phyloP scores from a whole-genome alignment of 83 land plant genomes.

The Picea mariana region DNA sequence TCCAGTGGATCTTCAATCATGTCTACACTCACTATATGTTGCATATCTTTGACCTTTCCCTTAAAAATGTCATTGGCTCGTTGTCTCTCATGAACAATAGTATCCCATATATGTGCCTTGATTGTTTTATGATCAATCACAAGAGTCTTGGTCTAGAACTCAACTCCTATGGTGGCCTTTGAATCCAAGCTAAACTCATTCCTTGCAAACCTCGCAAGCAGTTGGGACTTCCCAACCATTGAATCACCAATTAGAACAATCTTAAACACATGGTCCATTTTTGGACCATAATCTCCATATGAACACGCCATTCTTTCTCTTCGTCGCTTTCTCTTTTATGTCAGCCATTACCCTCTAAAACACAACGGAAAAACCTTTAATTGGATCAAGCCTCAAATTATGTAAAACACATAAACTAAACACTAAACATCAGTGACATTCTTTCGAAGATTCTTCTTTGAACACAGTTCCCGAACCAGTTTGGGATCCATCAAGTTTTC shows the following conservation, averaged over 20 bases:
- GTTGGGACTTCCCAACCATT: neutral
- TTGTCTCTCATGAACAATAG: conserved; percentile 6
- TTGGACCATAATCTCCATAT: neutral
- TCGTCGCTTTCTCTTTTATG: neutral
- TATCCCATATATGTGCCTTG: conserved; percentile 15
- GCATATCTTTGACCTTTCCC: too few relatives aligned
- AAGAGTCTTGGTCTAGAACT: conserved; percentile 10
- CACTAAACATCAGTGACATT: too few relatives aligned
- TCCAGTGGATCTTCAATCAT: too few relatives aligned
- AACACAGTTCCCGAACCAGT: too few relatives aligned
- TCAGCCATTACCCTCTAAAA: neutral
- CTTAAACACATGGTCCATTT: conserved; percentile 13
- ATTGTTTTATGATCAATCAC: conserved; percentile 11
- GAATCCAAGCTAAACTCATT: conserved; percentile 14
- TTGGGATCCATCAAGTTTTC: too few relatives aligned
- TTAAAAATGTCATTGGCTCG: too few relatives aligned
- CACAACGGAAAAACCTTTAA: too few relatives aligned
- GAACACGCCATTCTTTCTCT: neutral
- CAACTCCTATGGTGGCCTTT: conserved; percentile 14
- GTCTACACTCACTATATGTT: too few relatives aligned
- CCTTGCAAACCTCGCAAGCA: conserved; percentile 9
- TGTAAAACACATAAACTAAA: too few relatives aligned
- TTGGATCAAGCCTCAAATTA: too few relatives aligned
- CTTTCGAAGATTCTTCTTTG: too few relatives aligned
- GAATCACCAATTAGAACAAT: conserved; percentile 9